phyloP scores from a whole-genome alignment of 2,329 filamentous ascomycete genomes.

The Colletotrichum limetticola region DNA sequence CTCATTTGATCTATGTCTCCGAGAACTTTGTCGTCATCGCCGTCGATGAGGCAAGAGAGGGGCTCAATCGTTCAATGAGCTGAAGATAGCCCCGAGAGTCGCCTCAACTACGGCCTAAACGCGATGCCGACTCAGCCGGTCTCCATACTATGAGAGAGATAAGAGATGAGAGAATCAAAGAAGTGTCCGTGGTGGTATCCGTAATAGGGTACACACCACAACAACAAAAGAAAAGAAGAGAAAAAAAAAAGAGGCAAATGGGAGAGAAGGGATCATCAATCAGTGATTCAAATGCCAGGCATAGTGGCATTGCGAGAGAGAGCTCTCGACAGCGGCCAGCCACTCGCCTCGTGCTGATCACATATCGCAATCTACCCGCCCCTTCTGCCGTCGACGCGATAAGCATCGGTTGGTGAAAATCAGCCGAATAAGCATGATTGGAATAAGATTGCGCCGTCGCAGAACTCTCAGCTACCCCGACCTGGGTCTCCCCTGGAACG shows the following conservation, averaged over 20 bases:
- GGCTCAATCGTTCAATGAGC: not conserved
- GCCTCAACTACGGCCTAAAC: not conserved
- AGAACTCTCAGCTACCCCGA: not conserved
- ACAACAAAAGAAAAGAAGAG: not conserved
- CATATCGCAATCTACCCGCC: slow-evolving; percentile 3
- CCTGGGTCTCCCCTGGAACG: slow-evolving; percentile 17
- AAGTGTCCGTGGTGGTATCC: not conserved
- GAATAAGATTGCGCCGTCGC: slow-evolving; percentile 27
- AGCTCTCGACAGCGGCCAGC: not conserved
- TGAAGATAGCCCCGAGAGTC: not conserved
- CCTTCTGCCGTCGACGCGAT: slow-evolving; percentile 2
- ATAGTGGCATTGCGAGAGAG: not conserved
- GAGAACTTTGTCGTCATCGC: not conserved
- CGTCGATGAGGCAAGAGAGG: not conserved
- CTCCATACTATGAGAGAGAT: slow-evolving; percentile 21
- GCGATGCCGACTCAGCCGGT: slow-evolving; percentile 30
- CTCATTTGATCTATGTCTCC: slow-evolving; percentile 32
- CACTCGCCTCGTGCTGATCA: not conserved
- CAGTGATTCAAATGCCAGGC: not conserved
- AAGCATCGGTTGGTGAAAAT: slow-evolving; percentile 7
- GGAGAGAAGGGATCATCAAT: not conserved
- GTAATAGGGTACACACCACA: not conserved
- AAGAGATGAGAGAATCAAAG: not conserved
- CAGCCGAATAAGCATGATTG: slow-evolving; percentile 30
- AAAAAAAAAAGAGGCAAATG: not conserved